These are phyloP conservation scores for Thraustochytrium sp. DNA, from an alignment of 352 stramenopile genomes.

Conservation along the genomic window DNA sequence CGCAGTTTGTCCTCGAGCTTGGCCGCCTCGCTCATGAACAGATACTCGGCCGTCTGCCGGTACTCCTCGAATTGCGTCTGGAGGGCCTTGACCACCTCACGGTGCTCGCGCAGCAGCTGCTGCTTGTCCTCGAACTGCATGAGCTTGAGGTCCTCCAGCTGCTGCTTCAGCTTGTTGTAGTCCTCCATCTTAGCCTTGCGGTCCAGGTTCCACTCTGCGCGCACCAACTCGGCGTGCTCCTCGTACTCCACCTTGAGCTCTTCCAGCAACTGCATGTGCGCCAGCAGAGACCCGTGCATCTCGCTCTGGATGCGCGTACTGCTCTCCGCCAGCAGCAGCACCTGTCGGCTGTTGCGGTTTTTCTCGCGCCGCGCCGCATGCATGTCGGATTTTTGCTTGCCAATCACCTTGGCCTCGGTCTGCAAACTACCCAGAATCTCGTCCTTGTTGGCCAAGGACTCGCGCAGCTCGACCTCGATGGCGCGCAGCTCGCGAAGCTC, in stretches of 20 bases:
- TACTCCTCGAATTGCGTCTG: slow-evolving; percentile 40
- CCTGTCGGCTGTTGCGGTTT: background rate
- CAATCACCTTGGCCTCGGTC: slow-evolving; percentile 30
- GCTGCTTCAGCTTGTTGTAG: slow-evolving; percentile 27
- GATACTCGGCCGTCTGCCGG: slow-evolving; percentile 13
- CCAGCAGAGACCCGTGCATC: slow-evolving; percentile 11
- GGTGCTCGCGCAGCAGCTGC: slow-evolving; percentile 15
- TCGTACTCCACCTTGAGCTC: slow-evolving; percentile 35
- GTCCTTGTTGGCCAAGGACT: slow-evolving; percentile 15
- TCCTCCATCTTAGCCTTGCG: slow-evolving; percentile 24
- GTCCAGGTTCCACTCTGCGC: slow-evolving; percentile 36
- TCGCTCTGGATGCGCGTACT: slow-evolving; percentile 22
- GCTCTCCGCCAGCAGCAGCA: slow-evolving; percentile 34
- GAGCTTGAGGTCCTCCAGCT: slow-evolving; percentile 29
- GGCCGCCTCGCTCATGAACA: background rate
- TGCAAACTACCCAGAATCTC: slow-evolving; percentile 35
- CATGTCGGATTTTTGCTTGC: slow-evolving; percentile 38
- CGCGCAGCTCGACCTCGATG: background rate
- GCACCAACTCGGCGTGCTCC: slow-evolving; percentile 8
- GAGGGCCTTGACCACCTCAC: slow-evolving; percentile 29
- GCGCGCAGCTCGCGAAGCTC: background rate
- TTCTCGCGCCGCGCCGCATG: slow-evolving; percentile 15
- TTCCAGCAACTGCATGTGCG: slow-evolving; percentile 13
- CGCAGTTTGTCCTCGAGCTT: slow-evolving; percentile 32
- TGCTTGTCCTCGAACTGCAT: slow-evolving; percentile 39